Conservation (phyloP, 2,329 filamentous ascomycete genomes). For the Simplicillium sp. region DNA sequence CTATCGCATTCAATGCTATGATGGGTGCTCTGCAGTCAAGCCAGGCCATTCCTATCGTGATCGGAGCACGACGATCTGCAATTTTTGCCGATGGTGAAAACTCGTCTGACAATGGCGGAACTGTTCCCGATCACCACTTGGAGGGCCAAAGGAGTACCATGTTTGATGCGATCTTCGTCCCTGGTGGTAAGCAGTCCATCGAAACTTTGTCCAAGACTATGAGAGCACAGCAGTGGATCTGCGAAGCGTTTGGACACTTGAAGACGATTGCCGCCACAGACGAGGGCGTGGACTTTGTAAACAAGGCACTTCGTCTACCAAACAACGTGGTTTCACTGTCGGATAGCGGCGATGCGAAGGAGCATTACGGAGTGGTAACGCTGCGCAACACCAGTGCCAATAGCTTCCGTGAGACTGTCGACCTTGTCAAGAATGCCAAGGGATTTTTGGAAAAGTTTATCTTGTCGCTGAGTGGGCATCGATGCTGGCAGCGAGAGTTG, state of each 20-base stretch:
- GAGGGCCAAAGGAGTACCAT: constrained; percentile 72
- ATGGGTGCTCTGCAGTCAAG: constrained; percentile 52
- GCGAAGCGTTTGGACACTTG: constrained; percentile 73
- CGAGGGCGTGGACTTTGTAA: constrained; percentile 58
- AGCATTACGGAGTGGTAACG: constrained; percentile 73
- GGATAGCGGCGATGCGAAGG: constrained; percentile 35
- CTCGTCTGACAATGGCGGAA: constrained; percentile 38
- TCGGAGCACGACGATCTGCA: constrained; percentile 56
- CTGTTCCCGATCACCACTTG: constrained; percentile 67
- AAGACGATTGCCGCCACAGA: constrained; percentile 72
- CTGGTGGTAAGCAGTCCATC: constrained; percentile 57
- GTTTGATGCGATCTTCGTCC: constrained; percentile 72
- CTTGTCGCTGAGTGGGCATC: constrained; percentile 60
- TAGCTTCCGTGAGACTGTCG: constrained; percentile 50
- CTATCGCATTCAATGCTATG: constrained; percentile 53
- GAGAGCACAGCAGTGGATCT: constrained; percentile 65
- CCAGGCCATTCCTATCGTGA: constrained; percentile 61
- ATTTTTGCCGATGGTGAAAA: constrained; percentile 54
- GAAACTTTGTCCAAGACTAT: constrained; percentile 58
- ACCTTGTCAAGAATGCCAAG: constrained; percentile 56
- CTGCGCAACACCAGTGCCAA: constrained; percentile 42
- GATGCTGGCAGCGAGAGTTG: constrained; percentile 65
- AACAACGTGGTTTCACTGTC: constrained; percentile 29
- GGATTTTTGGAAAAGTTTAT: constrained; percentile 65
- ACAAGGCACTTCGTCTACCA: constrained; percentile 30